Evolutionary conservation across 176 grass and related monocot genomes (phyloP).

Genomic region (Urochloa ruziziensis): DNA sequence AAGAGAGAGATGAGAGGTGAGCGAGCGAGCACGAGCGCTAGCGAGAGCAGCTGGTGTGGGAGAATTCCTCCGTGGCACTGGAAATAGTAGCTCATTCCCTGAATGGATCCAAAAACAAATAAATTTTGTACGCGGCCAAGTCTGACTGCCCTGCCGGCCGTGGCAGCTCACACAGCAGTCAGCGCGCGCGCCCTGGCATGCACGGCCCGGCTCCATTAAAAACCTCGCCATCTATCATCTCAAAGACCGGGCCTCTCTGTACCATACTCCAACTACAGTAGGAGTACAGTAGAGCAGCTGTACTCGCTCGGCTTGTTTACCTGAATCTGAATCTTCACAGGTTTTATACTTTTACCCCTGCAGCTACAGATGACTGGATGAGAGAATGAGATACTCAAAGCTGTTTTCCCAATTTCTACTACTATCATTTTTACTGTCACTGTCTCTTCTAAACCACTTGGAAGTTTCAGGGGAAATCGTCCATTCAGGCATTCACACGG

Average conservation of each 20-base stretch:
- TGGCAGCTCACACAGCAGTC: neutral
- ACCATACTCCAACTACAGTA: neutral
- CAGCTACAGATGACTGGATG: no score
- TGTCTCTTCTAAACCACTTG: no score
- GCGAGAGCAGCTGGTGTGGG: neutral
- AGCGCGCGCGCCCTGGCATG: neutral
- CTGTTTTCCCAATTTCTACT: no score
- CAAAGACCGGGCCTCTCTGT: neutral
- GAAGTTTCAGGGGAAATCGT: no score
- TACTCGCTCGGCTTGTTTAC: no score
- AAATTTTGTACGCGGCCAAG: slow-evolving; percentile 31
- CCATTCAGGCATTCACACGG: no score
- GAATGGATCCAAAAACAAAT: slow-evolving; percentile 36
- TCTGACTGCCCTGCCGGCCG: slow-evolving; percentile 32
- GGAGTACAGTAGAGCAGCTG: neutral
- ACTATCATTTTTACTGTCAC: no score
- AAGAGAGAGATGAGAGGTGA: neutral
- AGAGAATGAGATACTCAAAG: no score
- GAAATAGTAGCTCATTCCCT: slow-evolving; percentile 50
- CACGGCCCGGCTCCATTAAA: neutral
- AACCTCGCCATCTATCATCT: neutral
- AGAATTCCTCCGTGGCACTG: slow-evolving; percentile 20
- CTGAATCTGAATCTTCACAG: no score
- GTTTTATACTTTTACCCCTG: no score
- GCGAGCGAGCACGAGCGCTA: neutral